Percentiles rank a stretch among this genome's conserved stretches.
Evolutionary conservation across 177 flowering plant species (phyloP).

Genomic region (Telopea speciosissima): DNA sequence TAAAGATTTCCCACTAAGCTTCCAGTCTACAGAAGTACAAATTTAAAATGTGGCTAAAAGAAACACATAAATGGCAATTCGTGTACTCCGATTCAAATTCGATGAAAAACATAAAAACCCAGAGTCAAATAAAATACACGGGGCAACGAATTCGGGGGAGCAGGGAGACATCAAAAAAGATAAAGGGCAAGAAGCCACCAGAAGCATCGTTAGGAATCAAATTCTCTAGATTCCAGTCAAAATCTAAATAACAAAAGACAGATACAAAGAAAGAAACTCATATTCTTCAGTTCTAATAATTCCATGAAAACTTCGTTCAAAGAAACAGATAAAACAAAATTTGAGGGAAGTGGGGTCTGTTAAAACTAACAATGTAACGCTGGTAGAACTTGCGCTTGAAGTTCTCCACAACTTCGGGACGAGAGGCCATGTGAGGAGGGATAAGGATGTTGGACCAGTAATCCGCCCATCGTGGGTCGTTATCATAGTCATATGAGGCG

Average conservation of each 20-base stretch:
- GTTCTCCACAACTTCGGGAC: too few relatives aligned
- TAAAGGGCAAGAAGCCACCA: not conserved
- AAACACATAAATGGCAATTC: not conserved
- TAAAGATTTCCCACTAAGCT: not conserved
- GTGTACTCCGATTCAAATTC: not conserved
- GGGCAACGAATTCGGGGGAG: not conserved
- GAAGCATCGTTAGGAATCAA: not conserved
- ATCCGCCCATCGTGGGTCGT: constrained; percentile 68
- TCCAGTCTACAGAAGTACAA: not conserved
- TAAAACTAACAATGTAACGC: constrained; percentile 64
- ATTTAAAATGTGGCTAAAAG: not conserved
- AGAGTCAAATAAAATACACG: not conserved
- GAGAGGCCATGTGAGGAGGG: too few relatives aligned
- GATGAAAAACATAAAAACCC: not conserved
- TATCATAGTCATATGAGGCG: constrained; percentile 87
- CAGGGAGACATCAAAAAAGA: not conserved
- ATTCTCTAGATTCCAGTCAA: not conserved
- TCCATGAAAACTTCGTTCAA: not conserved
- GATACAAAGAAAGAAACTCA: constrained; percentile 4
- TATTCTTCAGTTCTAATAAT: constrained; percentile 4
- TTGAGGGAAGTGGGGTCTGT: too few relatives aligned
- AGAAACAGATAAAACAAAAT: not conserved
- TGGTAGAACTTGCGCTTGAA: constrained; percentile 76
- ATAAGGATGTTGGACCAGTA: too few relatives aligned
- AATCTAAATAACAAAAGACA: not conserved